Evolutionary conservation across 2,329 filamentous ascomycete species (phyloP), one percentile per base, ranked within the genome.

Genomic region (Cytospora piceicola): DNA sequence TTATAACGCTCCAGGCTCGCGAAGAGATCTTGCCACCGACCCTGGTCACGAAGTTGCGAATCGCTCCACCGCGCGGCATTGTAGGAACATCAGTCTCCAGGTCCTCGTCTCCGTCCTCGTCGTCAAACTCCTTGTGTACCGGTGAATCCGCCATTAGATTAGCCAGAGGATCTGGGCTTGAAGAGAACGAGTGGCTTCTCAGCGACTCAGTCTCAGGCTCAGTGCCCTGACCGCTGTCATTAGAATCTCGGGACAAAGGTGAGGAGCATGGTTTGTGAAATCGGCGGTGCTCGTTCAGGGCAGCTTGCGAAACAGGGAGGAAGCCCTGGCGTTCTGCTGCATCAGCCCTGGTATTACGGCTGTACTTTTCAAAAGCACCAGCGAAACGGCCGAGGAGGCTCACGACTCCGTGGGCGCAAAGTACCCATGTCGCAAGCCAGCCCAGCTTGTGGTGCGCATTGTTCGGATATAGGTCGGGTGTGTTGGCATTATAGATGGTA

Each of bases 401-500:
- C 74, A 96, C 80, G 49, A 90, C 72, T 20, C 90, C 83, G 79
- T 97, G 94, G 0, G 84, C 87, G 61, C 82, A 83, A 14, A 91
- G 82, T 4, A 94, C 81, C 82, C 87, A 90, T 3, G 90, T 94
- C 34, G 90, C 83, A 52, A 92, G 82, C 94, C 94, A 98, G 63
- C 93, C 93, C 53, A 94, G 84, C 76, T 91, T 93, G 79, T 93
- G 89, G 76, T 97, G 94, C n/a, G 90, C 86, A 74, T 96, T 96
- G 74, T 91, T 89, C 36, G 88, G 88, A 75, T 97, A 97, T 27
- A 97, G 80, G 73, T 97, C 92, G 0, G 93, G 93, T 0, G 93
- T 96, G 69, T 85, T 88, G 65, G 85, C 83, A 75, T 95, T 93
- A 81, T 97, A 97, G 39, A 92, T 79, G 58, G 86, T 83, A 9